A percentile compares a stretch with the other conserved stretches of the same genome.
These are phyloP conservation scores for Apiotrichum mycotoxinovorans DNA, from an alignment of 1,284 basidiomycete genomes.

Conservation along the genomic window DNA sequence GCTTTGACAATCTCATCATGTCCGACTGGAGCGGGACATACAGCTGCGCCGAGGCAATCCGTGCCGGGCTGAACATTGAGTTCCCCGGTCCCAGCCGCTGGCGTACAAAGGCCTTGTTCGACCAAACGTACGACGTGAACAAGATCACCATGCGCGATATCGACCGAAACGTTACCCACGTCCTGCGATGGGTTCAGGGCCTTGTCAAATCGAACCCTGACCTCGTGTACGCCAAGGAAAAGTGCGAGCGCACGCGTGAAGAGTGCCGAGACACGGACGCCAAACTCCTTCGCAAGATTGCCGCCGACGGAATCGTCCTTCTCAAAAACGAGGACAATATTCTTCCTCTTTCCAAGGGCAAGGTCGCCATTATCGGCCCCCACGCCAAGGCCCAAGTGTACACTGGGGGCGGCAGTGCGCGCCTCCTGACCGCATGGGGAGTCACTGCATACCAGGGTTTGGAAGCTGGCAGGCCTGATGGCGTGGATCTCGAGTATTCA, in stretches of 20 bases:
- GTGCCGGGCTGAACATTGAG: conserved; percentile 55
- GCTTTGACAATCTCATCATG: conserved; percentile 67
- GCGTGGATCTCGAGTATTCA: conserved; percentile 51
- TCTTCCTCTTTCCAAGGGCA: conserved; percentile 29
- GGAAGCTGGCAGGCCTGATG: conserved; percentile 25
- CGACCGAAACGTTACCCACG: conserved; percentile 7
- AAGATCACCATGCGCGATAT: conserved; percentile 49
- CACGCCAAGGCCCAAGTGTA: conserved; percentile 49
- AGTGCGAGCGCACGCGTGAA: not conserved
- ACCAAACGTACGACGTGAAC: conserved; percentile 46
- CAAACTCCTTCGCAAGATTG: conserved; percentile 22
- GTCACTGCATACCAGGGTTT: not conserved
- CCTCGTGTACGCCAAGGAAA: conserved; percentile 18
- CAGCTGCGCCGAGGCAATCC: conserved; percentile 61
- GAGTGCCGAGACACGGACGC: conserved; percentile 19
- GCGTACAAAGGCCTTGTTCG: conserved; percentile 45
- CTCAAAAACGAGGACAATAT: conserved; percentile 57
- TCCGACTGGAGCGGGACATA: conserved; percentile 58
- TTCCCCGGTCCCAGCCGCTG: conserved; percentile 29
- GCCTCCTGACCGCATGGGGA: conserved; percentile 27
- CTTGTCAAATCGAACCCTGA: conserved; percentile 18
- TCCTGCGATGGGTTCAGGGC: conserved; percentile 41
- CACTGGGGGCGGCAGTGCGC: conserved; percentile 57
- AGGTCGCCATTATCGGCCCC: conserved; percentile 57
- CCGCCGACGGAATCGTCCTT: conserved; percentile 57